Evolutionary conservation across 768 basidiomycete species (phyloP).

Genomic region (Suillus luteus): DNA sequence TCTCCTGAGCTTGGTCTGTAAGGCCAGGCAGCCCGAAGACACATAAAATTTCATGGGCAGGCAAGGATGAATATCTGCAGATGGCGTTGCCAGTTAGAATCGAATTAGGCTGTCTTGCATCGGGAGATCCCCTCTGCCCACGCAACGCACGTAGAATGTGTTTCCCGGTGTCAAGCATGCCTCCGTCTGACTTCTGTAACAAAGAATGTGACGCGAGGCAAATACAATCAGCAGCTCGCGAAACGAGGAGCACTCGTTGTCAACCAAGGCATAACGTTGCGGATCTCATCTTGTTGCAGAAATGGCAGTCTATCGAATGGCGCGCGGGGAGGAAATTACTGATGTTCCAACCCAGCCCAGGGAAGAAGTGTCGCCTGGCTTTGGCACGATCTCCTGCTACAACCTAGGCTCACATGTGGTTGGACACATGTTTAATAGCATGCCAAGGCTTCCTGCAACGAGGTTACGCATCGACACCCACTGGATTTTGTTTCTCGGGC

Average conservation of each 20-base stretch:
- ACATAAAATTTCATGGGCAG: background rate
- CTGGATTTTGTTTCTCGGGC: background rate
- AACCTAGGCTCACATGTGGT: background rate
- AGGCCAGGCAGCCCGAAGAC: background rate
- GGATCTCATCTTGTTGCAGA: background rate
- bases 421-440: background rate
- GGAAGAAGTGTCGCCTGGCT: background rate
- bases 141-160: background rate
- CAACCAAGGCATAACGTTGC: background rate
- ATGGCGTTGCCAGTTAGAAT: background rate
- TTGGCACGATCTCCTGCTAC: background rate
- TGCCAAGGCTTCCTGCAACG: background rate
- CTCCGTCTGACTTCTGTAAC: background rate
- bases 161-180: background rate
- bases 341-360: background rate
- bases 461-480: background rate
- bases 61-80: background rate
- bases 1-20: background rate
- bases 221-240: background rate
- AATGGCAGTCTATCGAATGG: background rate
- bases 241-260: background rate
- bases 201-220: background rate
- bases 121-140: background rate
- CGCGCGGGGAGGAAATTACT: background rate
- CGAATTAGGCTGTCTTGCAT: background rate